Percentiles rank a stretch among this genome's conserved stretches.
phyloP scores from a whole-genome alignment of 495 filamentous ascomycete genomes.

The Hypoxylon lienhwacheense region DNA sequence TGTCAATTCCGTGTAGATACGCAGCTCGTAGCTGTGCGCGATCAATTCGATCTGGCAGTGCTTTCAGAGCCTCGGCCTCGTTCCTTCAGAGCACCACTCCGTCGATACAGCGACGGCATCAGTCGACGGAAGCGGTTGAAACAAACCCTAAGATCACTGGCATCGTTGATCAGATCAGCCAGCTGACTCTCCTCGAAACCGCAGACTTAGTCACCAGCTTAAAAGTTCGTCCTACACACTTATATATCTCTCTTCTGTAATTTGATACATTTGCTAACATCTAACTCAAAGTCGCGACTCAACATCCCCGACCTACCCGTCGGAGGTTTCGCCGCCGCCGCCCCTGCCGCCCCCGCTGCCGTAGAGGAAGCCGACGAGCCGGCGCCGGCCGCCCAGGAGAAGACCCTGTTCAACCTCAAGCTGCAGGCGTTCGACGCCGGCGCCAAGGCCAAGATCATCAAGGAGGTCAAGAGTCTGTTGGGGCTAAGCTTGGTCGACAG shows the following conservation, averaged over 20 bases:
- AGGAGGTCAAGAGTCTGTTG: constrained; percentile 96
- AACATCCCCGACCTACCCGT: constrained; percentile 98
- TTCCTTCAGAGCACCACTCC: constrained; percentile 43
- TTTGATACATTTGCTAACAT: constrained; percentile 20
- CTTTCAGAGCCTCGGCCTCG: constrained; percentile 46
- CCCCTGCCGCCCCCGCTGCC: constrained; percentile 61
- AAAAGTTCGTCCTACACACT: constrained; percentile 60
- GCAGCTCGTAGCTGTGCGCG: constrained; percentile 63
- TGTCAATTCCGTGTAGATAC: constrained; percentile 62
- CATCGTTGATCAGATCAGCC: constrained; percentile 97
- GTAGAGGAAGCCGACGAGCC: constrained; percentile 76
- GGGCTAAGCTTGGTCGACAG: constrained; percentile 96
- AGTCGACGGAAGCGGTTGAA: constrained; percentile 69
- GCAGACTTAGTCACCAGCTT: constrained; percentile 89
- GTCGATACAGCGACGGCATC: constrained; percentile 60
- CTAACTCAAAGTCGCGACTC: constrained; percentile 74
- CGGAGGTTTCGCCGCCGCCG: constrained; percentile 69
- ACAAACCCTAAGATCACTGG: constrained; percentile 83
- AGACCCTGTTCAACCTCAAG: constrained; percentile 96
- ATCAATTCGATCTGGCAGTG: constrained; percentile 48
- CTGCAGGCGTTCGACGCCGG: constrained; percentile 82
- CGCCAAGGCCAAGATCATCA: constrained; percentile 98
- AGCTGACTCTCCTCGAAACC: constrained; percentile 96
- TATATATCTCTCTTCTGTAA: neutral
- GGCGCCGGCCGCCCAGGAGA: constrained; percentile 83